Conservation (phyloP, 768 basidiomycete species). For the Russula foetens region DNA sequence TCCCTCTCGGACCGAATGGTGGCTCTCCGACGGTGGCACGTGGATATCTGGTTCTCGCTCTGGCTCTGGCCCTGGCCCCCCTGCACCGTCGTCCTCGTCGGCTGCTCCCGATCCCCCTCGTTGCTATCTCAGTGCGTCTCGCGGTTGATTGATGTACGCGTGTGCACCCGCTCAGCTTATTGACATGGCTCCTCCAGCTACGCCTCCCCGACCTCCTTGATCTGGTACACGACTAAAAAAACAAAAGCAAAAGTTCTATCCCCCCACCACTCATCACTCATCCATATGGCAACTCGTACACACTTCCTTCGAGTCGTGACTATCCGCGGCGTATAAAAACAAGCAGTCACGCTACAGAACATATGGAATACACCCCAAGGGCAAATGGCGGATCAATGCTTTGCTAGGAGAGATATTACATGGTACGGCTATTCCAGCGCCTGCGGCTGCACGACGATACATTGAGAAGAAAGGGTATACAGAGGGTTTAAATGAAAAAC, state of each 20-base stretch:
- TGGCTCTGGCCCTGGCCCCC: too few relatives aligned
- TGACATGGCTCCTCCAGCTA: background rate
- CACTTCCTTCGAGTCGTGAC: background rate
- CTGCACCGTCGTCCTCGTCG: too few relatives aligned
- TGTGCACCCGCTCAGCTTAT: background rate
- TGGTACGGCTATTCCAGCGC: constrained; percentile 8
- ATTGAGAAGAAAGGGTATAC: constrained; percentile 10
- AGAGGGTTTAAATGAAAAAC: constrained; percentile 7
- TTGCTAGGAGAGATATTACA: constrained; percentile 13
- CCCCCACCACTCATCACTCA: background rate
- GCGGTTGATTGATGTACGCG: too few relatives aligned
- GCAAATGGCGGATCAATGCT: constrained; percentile 1
- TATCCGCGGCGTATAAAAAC: too few relatives aligned
- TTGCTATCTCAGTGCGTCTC: constrained; percentile 9
- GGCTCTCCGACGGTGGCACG: constrained; percentile 23
- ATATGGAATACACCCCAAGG: constrained; percentile 3
- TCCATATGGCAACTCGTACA: background rate
- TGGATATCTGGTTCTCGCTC: constrained; percentile 11
- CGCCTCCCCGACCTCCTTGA: background rate
- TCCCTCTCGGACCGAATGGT: constrained; percentile 49
- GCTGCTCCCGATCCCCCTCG: background rate
- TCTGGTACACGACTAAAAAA: background rate
- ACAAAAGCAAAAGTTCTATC: too few relatives aligned
- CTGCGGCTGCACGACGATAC: constrained; percentile 5
- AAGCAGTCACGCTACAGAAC: background rate